phyloP scores from a whole-genome alignment of 352 stramenopile genomes.

The Phytophthora pistaciae region DNA sequence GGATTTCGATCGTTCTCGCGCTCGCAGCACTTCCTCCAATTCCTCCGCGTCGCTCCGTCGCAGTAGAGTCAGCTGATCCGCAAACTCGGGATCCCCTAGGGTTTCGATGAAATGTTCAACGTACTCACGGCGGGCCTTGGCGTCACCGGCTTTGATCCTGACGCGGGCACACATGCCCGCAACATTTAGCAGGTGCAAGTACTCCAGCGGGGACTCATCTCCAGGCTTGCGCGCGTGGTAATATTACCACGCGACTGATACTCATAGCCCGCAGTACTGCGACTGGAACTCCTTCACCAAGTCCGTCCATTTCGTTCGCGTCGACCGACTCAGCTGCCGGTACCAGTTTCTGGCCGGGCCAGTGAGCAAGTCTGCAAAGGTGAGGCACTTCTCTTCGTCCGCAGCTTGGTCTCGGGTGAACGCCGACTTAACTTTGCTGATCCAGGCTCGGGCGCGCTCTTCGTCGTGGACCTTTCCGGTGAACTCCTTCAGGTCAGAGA shows the following conservation, averaged over 20 bases:
- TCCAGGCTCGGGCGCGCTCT: conserved; percentile 2
- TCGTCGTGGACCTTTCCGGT: conserved; percentile 1
- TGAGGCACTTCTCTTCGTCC: conserved; percentile 5
- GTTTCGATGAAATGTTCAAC: too few species aligned
- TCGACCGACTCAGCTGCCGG: background rate
- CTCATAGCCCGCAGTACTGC: background rate
- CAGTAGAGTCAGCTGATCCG: background rate
- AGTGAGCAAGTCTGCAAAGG: conserved; percentile 3
- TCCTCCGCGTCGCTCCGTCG: background rate
- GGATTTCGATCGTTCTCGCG: background rate
- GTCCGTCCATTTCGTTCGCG: background rate
- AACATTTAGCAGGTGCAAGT: conserved; percentile 6
- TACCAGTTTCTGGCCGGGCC: conserved; percentile 9
- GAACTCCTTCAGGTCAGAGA: conserved; percentile 14
- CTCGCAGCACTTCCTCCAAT: background rate
- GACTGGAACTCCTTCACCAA: conserved; percentile 5
- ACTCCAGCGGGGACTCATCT: conserved; percentile 10
- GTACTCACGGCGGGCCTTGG: background rate
- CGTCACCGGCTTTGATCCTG: background rate
- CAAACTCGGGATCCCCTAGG: too few species aligned
- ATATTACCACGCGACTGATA: conserved; percentile 7
- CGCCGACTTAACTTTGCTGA: conserved; percentile 5
- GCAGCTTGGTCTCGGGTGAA: conserved; percentile 2
- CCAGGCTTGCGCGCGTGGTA: conserved; percentile 10
- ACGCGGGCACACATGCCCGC: conserved; percentile 5